Conservation (phyloP, 495 filamentous ascomycete genomes). For the Penicillium coffeae region DNA sequence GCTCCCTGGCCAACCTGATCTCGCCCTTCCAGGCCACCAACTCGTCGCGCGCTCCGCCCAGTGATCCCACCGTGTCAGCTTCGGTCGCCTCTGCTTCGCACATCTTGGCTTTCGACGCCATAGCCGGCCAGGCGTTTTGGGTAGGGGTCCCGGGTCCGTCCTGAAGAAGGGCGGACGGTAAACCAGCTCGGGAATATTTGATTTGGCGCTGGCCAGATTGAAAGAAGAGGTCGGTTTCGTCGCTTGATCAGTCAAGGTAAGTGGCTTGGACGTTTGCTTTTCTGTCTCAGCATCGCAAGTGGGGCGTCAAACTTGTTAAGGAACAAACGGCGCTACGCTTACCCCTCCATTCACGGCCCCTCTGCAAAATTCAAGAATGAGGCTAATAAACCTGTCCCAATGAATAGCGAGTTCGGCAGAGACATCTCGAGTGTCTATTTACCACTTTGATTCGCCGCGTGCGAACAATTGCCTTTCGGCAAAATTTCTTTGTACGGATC, state of each 20-base stretch:
- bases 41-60: slow-evolving; percentile 4
- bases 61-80: slow-evolving; percentile 10
- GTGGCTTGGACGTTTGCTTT: not conserved
- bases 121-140: slow-evolving; percentile 42
- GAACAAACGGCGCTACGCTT: slow-evolving; percentile 13
- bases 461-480: slow-evolving; percentile 16
- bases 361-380: slow-evolving; percentile 1
- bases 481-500: not conserved
- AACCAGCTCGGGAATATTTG: slow-evolving; percentile 25
- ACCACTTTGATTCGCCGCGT: slow-evolving; percentile 17
- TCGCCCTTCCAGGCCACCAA: slow-evolving; percentile 11
- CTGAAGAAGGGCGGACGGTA: slow-evolving; percentile 60
- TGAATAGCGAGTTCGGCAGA: slow-evolving; percentile 14
- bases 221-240: slow-evolving; percentile 7
- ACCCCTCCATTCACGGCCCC: slow-evolving; percentile 17
- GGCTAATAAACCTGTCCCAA: slow-evolving; percentile 9
- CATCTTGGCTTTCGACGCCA: slow-evolving; percentile 23
- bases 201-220: slow-evolving; percentile 8
- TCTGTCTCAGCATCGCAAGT: slow-evolving; percentile 3
- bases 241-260: slow-evolving; percentile 15
- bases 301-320: slow-evolving; percentile 14
- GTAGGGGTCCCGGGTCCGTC: slow-evolving; percentile 55
- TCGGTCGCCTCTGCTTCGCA: slow-evolving; percentile 4
- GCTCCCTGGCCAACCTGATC: slow-evolving; percentile 23
- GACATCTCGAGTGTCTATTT: slow-evolving; percentile 18